Evolutionary conservation across 169 alveolate genomes (phyloP).

Genomic region (Blepharisma undulans): DNA sequence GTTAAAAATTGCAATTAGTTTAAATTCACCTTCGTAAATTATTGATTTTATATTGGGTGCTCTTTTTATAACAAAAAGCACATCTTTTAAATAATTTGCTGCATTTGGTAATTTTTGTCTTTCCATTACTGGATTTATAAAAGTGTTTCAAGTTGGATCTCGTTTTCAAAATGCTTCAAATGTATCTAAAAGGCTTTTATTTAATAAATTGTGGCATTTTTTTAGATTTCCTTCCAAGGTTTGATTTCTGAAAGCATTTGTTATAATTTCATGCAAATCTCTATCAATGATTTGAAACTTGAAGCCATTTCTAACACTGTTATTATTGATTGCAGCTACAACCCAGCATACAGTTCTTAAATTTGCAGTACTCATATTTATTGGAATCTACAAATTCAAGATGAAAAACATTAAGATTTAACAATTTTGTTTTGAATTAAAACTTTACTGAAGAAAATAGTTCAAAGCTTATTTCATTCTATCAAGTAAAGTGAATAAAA

Average conservation of each 20-base stretch:
- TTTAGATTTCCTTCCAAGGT: background rate
- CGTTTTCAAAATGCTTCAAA: background rate
- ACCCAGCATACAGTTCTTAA: background rate
- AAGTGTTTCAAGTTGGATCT: background rate
- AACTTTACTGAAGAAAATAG: too few relatives aligned
- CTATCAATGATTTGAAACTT: background rate
- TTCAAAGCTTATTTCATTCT: too few relatives aligned
- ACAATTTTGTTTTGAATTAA: too few relatives aligned
- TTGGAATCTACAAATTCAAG: background rate
- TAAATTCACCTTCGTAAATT: background rate
- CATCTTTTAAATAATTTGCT: background rate
- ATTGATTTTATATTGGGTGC: background rate
- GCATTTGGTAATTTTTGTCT: background rate
- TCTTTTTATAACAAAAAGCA: background rate
- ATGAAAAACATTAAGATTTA: too few relatives aligned
- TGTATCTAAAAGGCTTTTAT: background rate
- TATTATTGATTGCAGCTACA: background rate
- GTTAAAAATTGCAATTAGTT: background rate
- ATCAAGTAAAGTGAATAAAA: too few relatives aligned
- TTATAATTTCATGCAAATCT: background rate
- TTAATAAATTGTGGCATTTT: background rate
- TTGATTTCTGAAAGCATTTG: background rate
- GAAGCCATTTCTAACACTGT: background rate
- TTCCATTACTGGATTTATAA: background rate
- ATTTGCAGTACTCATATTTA: background rate